These are phyloP conservation scores for Ilex aquifolium DNA, from an alignment of 257 asterid genomes.

Conservation along the genomic window DNA sequence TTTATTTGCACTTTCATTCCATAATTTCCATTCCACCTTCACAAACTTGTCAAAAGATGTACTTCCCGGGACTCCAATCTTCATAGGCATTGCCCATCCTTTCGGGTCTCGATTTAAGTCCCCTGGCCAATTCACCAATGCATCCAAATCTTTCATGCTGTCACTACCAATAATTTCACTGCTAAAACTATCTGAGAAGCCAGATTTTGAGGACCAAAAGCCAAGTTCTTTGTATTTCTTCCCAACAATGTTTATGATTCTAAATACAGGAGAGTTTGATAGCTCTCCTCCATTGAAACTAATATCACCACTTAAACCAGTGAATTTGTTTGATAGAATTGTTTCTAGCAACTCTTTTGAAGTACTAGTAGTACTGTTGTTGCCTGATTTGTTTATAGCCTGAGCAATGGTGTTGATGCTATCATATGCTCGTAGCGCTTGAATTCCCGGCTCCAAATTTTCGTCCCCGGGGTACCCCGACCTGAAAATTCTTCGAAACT, in stretches of 20 bases:
- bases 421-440: conserved; percentile 39
- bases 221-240: conserved; percentile 30
- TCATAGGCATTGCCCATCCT: conserved; percentile 44
- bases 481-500: conserved; percentile 17
- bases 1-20: neutral
- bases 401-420: conserved; percentile 23
- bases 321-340: conserved; percentile 23
- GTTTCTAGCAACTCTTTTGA: conserved; percentile 13
- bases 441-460: conserved; percentile 27
- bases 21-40: conserved; percentile 8
- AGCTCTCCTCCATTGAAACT: conserved; percentile 12
- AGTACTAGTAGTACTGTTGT: neutral
- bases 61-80: conserved; percentile 33
- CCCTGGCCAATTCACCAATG: conserved; percentile 35
- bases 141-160: conserved; percentile 8
- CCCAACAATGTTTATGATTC: conserved; percentile 33
- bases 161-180: neutral
- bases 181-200: conserved; percentile 13
- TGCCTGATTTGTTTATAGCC: conserved; percentile 10
- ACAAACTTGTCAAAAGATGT: conserved; percentile 23
- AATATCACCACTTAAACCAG: conserved; percentile 35
- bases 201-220: conserved; percentile 27
- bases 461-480: conserved; percentile 25
- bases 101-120: conserved; percentile 30
- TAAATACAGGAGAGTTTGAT: conserved; percentile 12